phyloP scores from a whole-genome alignment of 352 stramenopile species.

The Phytophthora kernoviae region DNA sequence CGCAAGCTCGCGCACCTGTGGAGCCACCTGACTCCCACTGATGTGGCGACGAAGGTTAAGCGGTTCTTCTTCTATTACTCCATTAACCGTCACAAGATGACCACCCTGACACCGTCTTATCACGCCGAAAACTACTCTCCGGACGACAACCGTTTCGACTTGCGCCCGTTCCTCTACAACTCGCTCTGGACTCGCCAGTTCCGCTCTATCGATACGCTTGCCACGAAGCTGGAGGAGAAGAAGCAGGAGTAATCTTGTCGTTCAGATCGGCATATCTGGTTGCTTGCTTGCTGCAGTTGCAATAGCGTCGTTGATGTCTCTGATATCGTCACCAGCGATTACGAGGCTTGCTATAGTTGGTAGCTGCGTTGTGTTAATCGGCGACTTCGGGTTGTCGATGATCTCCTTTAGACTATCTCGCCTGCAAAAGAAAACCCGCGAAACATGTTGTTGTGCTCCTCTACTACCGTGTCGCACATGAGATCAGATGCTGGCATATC shows the following conservation, averaged over 20 bases:
- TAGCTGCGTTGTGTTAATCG: conserved; percentile 32
- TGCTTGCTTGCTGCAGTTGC: conserved; percentile 34
- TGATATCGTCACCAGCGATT: conserved; percentile 37
- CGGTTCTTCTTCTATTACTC: conserved; percentile 99
- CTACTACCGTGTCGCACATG: conserved; percentile 52
- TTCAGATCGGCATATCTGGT: conserved; percentile 21
- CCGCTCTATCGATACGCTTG: conserved; percentile 93
- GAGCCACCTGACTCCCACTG: conserved; percentile 79
- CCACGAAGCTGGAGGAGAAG: conserved; percentile 74
- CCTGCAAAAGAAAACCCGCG: conserved; percentile 80
- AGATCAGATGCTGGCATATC: conserved; percentile 68
- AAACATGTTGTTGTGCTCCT: conserved; percentile 66
- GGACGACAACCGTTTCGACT: conserved; percentile 99
- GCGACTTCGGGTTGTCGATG: conserved; percentile 29
- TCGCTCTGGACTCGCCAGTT: conserved; percentile 96
- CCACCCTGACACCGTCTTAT: conserved; percentile 97
- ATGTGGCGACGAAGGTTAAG: conserved; percentile 92
- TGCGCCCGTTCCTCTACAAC: conserved; percentile 98
- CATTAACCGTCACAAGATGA: conserved; percentile 99
- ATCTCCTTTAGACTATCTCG: conserved; percentile 45
- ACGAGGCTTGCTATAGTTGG: conserved; percentile 46
- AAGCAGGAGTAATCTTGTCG: conserved; percentile 48
- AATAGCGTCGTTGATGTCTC: conserved; percentile 45
- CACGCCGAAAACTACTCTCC: conserved; percentile 98
- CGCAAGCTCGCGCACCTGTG: conserved; percentile 87